Conservation (phyloP, 441 rosid genomes). For the Francoa sonchifolia region DNA sequence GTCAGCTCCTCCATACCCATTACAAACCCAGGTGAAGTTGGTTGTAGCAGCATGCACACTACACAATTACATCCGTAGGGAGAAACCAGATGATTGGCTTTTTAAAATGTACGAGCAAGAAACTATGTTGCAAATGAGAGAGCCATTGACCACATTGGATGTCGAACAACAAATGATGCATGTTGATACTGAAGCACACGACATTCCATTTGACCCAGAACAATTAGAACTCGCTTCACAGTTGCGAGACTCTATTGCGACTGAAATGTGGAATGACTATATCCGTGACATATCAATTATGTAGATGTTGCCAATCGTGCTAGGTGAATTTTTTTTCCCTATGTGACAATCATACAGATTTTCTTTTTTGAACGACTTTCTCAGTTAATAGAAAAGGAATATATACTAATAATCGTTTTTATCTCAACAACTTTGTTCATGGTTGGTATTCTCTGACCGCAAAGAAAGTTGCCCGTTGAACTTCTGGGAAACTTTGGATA, state of each 20-base stretch:
- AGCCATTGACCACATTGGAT: conserved; percentile 22
- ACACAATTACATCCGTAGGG: conserved; percentile 67
- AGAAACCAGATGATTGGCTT: conserved; percentile 65
- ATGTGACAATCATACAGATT: too few relatives aligned
- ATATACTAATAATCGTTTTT: too few relatives aligned
- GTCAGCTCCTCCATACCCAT: conserved; percentile 85
- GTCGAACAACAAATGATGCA: conserved; percentile 25
- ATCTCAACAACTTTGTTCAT: too few relatives aligned
- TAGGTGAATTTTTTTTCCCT: too few relatives aligned
- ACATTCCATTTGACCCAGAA: conserved; percentile 25
- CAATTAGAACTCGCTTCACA: conserved; percentile 30
- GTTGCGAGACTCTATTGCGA: conserved; percentile 59
- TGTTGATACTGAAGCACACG: conserved; percentile 25
- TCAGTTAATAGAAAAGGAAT: too few relatives aligned
- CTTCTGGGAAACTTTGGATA: too few relatives aligned
- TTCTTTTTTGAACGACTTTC: too few relatives aligned
- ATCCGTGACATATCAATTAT: conserved; percentile 33
- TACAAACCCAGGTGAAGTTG: conserved; percentile 78
- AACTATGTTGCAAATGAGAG: conserved; percentile 22
- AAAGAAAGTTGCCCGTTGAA: too few relatives aligned
- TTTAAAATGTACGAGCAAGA: conserved; percentile 44
- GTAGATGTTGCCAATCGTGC: too few relatives aligned
- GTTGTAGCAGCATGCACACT: conserved; percentile 80
- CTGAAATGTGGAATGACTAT: conserved; percentile 58
- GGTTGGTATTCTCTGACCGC: too few relatives aligned